Base-by-base conservation (phyloP, 2,329 filamentous ascomycete species). In the Stachybotrys chartarum region DNA sequence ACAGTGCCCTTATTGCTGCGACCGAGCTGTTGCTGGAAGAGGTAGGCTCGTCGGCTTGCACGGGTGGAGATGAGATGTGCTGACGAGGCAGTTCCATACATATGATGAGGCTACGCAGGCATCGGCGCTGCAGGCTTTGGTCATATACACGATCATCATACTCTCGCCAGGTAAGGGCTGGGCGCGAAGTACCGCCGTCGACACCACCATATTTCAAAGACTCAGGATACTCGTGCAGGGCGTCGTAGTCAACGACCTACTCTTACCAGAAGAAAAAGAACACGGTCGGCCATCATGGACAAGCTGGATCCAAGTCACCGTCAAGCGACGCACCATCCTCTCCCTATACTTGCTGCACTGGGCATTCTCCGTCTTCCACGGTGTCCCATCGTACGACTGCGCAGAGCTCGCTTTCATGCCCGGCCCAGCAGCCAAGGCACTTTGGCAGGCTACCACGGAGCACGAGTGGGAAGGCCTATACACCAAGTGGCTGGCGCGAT, bases 101-200 rank as follows among this genome's bases (percentile, higher is more conserved):
- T 44, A 42, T 8, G 50, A 44, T 32, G 50, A 42, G 5, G 7
- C 14, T 14, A 7, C n/a, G 4, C 50, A 39, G n/a, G 35, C 35
- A 44, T 31, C 50, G 8, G 32, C 50, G 35, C 32, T 52, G 12
- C 50, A 52, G 17, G 8, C 50, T 7, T 18, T 52, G 31, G 50
- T 44, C 50, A 52, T 52, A 5, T 52, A 52, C 18, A 30, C 35
- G 10, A 17, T 52, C 50, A 52, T 52, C 18, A 52, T 52, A 31
- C 32, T 52, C 7, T 52, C 50, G 5, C 50, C 50, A n/a, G n/a
- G 18, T 11, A 52, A 44, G 10, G 35, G 32, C 7, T 52, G 50
- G 50, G 17, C 11, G 35, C 35, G 5, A 2, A 10, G 31, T 24
- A 44, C 32, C 32, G 14, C 14, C 7, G 35, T 35, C 6, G 50